A percentile compares a stretch with the other conserved stretches of the same genome.
Conservation (phyloP, 2,329 filamentous ascomycete species). For the Knoxdaviesia capensis region DNA sequence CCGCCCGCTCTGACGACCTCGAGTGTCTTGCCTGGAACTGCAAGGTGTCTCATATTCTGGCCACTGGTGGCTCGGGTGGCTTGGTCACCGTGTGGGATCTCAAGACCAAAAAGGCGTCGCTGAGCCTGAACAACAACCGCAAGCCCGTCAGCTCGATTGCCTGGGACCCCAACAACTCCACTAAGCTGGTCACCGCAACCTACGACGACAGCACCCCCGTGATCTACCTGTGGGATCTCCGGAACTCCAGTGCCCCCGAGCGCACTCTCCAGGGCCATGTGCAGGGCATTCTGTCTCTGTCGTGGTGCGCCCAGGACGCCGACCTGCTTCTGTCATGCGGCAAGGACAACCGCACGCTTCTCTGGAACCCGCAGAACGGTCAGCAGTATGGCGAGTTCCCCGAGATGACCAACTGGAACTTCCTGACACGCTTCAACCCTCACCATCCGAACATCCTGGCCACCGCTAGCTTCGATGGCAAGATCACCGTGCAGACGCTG, state of each 20-base stretch:
- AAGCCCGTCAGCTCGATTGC: constrained; percentile 91
- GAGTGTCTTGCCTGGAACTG: constrained; percentile 98
- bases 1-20: constrained; percentile 81
- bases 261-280: constrained; percentile 79
- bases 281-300: constrained; percentile 78
- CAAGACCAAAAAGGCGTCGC: constrained; percentile 90
- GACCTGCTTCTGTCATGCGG: constrained; percentile 81
- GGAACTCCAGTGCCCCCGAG: constrained; percentile 91
- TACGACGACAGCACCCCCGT: constrained; percentile 75
- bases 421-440: constrained; percentile 85
- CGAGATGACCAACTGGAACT: constrained; percentile 98
- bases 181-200: constrained; percentile 82
- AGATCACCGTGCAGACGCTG: constrained; percentile 80
- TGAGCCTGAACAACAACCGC: constrained; percentile 87
- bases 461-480: constrained; percentile 92
- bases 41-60: constrained; percentile 89
- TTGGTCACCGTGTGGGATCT: constrained; percentile 98
- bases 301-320: constrained; percentile 85
- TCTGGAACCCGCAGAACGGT: constrained; percentile 91
- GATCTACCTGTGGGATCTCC: constrained; percentile 82
- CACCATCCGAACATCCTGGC: constrained; percentile 82
- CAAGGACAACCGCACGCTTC: constrained; percentile 87
- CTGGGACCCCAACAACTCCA: constrained; percentile 92
- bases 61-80: constrained; percentile 78
- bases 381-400: constrained; percentile 80